Percentiles rank a stretch among this genome's conserved stretches.
Evolutionary conservation across 352 stramenopile genomes (phyloP).

Genomic region (Ochromonadaceae sp.): DNA sequence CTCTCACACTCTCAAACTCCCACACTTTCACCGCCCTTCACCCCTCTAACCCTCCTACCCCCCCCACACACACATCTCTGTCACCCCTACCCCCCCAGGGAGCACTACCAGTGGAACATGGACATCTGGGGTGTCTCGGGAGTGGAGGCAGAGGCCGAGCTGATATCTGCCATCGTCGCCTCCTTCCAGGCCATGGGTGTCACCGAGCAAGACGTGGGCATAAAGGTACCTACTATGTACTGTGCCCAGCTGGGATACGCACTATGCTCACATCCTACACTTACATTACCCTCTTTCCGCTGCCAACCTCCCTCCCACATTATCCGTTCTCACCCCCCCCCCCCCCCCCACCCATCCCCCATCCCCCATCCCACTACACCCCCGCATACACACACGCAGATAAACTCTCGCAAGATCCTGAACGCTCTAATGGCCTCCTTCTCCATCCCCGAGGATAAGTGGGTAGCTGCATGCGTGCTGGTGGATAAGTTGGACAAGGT

Average conservation of each 20-base stretch:
- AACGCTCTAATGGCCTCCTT: constrained; percentile 43
- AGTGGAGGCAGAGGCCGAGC: constrained; percentile 53
- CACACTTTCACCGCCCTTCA: too few species aligned
- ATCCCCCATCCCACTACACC: too few species aligned
- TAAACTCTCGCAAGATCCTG: constrained; percentile 57
- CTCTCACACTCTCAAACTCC: too few species aligned
- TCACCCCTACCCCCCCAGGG: constrained; percentile 28
- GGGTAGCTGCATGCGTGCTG: constrained; percentile 52
- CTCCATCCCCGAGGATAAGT: constrained; percentile 30
- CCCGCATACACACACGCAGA: background rate
- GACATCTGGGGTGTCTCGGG: constrained; percentile 55
- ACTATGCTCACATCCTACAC: background rate
- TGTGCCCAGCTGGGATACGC: background rate
- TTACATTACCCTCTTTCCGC: background rate
- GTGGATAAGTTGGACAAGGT: constrained; percentile 71
- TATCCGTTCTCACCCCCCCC: background rate
- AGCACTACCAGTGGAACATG: constrained; percentile 79
- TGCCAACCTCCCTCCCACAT: too few species aligned
- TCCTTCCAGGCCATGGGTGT: constrained; percentile 56
- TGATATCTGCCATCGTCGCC: constrained; percentile 49
- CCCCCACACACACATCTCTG: too few species aligned
- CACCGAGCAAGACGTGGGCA: constrained; percentile 53
- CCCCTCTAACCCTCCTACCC: too few species aligned
- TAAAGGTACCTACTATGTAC: constrained; percentile 36
- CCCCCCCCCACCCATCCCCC: too few species aligned